These are phyloP conservation scores for Lonicera japonica DNA, from an alignment of 129 eudicot species.

Conservation along the genomic window DNA sequence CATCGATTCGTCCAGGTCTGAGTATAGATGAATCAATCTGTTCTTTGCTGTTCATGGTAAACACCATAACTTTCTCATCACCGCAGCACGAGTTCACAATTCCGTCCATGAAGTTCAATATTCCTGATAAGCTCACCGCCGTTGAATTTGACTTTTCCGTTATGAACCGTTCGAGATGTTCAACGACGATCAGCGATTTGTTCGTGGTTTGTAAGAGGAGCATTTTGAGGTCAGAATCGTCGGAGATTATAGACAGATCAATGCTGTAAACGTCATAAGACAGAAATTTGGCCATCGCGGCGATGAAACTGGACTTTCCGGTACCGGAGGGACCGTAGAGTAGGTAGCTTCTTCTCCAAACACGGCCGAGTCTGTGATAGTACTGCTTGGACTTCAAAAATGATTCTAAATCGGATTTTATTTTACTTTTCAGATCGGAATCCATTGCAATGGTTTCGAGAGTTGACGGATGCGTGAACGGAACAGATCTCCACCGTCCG, in stretches of 20 bases:
- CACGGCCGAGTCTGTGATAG: conserved; percentile 35
- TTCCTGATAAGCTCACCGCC: conserved; percentile 16
- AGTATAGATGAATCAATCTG: conserved; percentile 32
- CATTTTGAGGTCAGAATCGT: conserved; percentile 10
- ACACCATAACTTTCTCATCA: conserved; percentile 38
- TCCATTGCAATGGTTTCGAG: conserved; percentile 41
- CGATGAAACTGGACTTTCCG: conserved; percentile 35
- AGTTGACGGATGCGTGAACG: conserved; percentile 44
- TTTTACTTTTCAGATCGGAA: conserved; percentile 25
- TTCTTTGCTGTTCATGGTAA: conserved; percentile 39
- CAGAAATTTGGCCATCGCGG: conserved; percentile 15
- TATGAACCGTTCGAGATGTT: conserved; percentile 12
- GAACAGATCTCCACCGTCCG: conserved; percentile 31
- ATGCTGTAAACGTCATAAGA: conserved; percentile 11
- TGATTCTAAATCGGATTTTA: conserved; percentile 24
- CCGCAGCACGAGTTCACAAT: conserved; percentile 26
- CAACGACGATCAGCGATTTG: conserved; percentile 4
- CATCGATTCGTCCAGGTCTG: conserved; percentile 52
- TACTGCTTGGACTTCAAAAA: conserved; percentile 30
- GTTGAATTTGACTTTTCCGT: conserved; percentile 1
- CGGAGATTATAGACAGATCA: conserved; percentile 7
- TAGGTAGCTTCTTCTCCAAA: conserved; percentile 33
- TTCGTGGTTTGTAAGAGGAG: conserved; percentile 6
- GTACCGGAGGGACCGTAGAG: conserved; percentile 28
- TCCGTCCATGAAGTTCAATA: conserved; percentile 60